Conservation (phyloP, 495 filamentous ascomycete genomes). For the Collariella sp. region DNA sequence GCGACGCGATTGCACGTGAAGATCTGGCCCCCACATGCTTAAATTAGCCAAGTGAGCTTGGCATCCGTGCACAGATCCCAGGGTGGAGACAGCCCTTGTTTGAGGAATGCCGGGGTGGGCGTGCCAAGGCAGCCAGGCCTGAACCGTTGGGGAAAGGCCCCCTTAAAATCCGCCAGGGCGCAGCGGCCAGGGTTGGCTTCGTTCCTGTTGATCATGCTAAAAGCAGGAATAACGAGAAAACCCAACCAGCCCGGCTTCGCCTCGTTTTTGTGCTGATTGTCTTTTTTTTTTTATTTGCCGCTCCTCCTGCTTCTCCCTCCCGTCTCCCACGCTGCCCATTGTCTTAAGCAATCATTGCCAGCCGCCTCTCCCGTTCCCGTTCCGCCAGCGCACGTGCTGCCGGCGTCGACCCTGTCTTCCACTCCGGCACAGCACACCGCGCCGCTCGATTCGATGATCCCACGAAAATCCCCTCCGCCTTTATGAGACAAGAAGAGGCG, state of each 20-base stretch:
- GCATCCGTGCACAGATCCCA: background rate
- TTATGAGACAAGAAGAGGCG: slow-evolving; percentile 20
- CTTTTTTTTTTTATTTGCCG: background rate
- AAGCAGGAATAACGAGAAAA: background rate
- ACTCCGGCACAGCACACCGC: background rate
- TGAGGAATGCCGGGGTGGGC: background rate
- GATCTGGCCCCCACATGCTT: background rate
- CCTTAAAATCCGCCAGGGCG: slow-evolving; percentile 1
- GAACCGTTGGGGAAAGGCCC: background rate
- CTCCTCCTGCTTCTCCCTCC: too few species aligned
- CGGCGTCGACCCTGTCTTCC: background rate
- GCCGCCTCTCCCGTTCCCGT: background rate
- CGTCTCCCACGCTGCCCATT: background rate
- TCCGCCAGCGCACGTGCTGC: background rate
- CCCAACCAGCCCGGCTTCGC: background rate
- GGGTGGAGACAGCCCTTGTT: slow-evolving; percentile 5
- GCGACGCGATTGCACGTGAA: slow-evolving; percentile 17
- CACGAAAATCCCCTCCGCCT: background rate
- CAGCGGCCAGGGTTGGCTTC: too few species aligned
- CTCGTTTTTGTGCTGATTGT: background rate
- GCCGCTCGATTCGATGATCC: slow-evolving; percentile 1
- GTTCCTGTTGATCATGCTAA: background rate
- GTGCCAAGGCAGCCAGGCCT: background rate
- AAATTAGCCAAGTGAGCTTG: background rate
- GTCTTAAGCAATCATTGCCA: background rate